Base-by-base conservation (phyloP, 1,139 yeast genomes). In the Suhomyces bokatorum region DNA sequence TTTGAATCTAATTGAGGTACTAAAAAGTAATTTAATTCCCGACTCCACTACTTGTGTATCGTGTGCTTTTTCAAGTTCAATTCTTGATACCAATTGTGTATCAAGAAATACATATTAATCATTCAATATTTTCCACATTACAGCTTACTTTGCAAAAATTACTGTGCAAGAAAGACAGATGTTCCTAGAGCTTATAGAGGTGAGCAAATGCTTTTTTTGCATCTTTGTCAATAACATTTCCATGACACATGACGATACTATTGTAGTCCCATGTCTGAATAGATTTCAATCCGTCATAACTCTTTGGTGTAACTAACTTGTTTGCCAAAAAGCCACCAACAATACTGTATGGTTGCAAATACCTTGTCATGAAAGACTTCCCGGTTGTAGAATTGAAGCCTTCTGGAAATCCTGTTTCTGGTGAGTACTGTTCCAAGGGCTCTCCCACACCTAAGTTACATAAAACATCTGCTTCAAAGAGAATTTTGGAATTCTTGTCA, bases 261-360 rank as follows among this genome's bases (percentile, higher is more conserved):
- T 54, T 46, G 38, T 58, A 62, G 40, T 62, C 63, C 64, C 63
- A 60, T 11, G 45, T 42, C 39, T 53, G 43, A 26, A 60, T 60
- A 4, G 54, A 49, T 14, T 44, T 43, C 27, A 62, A 54, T 1
- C 63, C 65, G 2, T 40, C 43, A 11, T 45, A 45, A 16, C 52
- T 51, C 13, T 48, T 48, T 34, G 49, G 28, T 41, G 59, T 56
- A 30, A 59, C 62, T 34, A 67, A 46, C 39, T 57, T 63, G 22
- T 63, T 68, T 22, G 63, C 55, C 17, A 73, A 24, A 39, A 50
- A 63, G n/a, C 66, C 65, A 3, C 64, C 64, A 14, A 59, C 49
- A 11, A 35, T 50, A 46, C 63, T 58, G 35, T 55, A 45, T 1
- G 66, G 63, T 34, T 57, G 58, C 48, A 60, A 30, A 45, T 54